Evolutionary conservation across 2,329 filamentous ascomycete species (phyloP).

Genomic region (Phaeoacremonium minimum): DNA sequence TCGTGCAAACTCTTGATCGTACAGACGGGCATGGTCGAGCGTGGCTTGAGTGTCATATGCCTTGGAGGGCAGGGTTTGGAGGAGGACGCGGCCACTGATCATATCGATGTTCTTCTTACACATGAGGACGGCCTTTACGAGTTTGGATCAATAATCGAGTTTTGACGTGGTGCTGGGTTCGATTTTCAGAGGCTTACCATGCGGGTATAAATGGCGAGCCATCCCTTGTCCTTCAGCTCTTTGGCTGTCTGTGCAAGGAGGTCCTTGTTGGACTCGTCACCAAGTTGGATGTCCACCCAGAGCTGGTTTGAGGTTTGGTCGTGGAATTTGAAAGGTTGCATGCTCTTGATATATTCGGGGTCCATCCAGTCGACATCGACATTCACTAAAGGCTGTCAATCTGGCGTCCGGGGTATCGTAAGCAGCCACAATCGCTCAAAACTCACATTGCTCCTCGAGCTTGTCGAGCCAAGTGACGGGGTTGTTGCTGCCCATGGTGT

Average conservation of each 20-base stretch:
- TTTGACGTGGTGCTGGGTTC: neutral
- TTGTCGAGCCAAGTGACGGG: constrained; percentile 34
- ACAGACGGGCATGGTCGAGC: constrained; percentile 39
- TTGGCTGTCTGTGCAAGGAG: constrained; percentile 33
- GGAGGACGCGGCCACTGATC: constrained; percentile 41
- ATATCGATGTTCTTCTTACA: constrained; percentile 40
- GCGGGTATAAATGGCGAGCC: constrained; percentile 43
- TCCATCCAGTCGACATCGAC: constrained; percentile 50
- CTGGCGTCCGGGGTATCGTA: neutral
- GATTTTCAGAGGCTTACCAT: constrained; percentile 21
- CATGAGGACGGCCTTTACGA: constrained; percentile 34
- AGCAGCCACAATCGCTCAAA: neutral
- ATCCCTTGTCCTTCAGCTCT: constrained; percentile 38
- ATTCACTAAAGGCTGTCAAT: constrained; percentile 29
- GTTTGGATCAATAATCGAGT: neutral
- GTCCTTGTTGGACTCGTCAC: constrained; percentile 34
- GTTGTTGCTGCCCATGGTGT: constrained; percentile 25
- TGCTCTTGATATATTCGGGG: constrained; percentile 38
- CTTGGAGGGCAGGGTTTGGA: constrained; percentile 41
- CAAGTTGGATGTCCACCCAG: constrained; percentile 41
- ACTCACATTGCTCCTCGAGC: constrained; percentile 34
- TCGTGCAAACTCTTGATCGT: constrained; percentile 38
- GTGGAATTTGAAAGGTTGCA: constrained; percentile 35
- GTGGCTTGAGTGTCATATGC: constrained; percentile 40
- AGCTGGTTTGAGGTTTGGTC: constrained; percentile 48